A percentile compares a stretch with the other conserved stretches of the same genome.
Evolutionary conservation across 2,329 filamentous ascomycete genomes (phyloP).

Genomic region (Uncinocarpus reesii): DNA sequence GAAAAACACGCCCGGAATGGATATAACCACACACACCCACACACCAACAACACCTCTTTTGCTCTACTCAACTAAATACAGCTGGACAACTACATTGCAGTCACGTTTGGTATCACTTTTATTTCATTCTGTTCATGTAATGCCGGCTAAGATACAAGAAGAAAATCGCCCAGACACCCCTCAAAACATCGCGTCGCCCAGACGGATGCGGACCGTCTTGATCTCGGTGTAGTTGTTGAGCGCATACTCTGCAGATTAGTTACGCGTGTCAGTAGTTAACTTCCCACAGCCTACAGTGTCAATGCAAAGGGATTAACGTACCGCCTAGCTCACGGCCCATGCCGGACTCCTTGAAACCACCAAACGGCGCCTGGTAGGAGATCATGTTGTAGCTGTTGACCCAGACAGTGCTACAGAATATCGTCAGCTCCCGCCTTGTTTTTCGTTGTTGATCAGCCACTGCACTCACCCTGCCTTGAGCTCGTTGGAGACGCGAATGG

Average conservation of each 20-base stretch:
- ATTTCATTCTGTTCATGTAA: too few relatives aligned
- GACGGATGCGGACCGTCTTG: conserved; percentile 39
- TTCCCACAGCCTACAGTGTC: neutral
- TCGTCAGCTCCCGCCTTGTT: neutral
- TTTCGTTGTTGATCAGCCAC: too few relatives aligned
- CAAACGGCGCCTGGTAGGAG: conserved; percentile 47
- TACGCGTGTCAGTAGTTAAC: neutral
- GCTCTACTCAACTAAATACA: neutral
- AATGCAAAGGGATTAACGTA: conserved; percentile 8
- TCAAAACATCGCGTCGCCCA: conserved; percentile 40
- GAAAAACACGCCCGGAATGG: neutral
- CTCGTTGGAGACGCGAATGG: conserved; percentile 60
- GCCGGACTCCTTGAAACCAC: conserved; percentile 38
- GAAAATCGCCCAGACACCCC: neutral
- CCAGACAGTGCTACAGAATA: conserved; percentile 43
- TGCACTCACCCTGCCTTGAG: conserved; percentile 54
- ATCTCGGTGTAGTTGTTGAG: conserved; percentile 42
- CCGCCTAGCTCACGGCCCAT: conserved; percentile 38
- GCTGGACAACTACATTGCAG: neutral
- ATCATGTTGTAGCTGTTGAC: conserved; percentile 64
- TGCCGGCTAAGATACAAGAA: conserved; percentile 1
- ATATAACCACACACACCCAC: neutral
- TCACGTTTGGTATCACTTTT: too few relatives aligned
- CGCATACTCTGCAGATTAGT: conserved; percentile 31
- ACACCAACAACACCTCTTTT: neutral